Evolutionary conservation across 2,329 filamentous ascomycete species (phyloP), one percentile per base, ranked within the genome.

Genomic region (Pestalotiopsis sp.): DNA sequence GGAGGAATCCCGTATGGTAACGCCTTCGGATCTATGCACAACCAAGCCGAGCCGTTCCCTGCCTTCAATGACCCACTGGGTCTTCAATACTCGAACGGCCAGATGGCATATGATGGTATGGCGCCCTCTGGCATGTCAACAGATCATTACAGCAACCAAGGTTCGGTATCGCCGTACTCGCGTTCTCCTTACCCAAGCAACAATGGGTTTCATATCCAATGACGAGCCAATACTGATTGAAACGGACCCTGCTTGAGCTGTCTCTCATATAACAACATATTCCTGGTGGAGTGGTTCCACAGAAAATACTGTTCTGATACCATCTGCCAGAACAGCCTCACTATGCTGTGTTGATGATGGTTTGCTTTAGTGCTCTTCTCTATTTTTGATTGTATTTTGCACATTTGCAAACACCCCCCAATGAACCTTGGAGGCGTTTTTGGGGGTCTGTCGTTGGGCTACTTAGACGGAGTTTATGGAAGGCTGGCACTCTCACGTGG

Each of bases 131-230:
- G 73, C 40, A 75, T 76, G 64, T 75, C 77, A 25, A 73, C 74
- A 17, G 75, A 80, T 23, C 81, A 80, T 40, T 85, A 78, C 67
- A 78, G 78, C 25, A 79, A 78, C 20, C 80, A 80, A 45, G 82
- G 83, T 6, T 84, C 82, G 2, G 78, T 79, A 13, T 84, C 83
- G 41, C 82, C 83, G 0, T 85, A 80, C 69, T 73, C 75, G 2
- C 81, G 79, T 58, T 84, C 83, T 11, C 83, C 83, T 4, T 78
- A 82, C 58, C 80, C 77, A 68, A 77, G 75, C 13, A 79, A 80
- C 56, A 75, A 73, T 1, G 73, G 75, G 20, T 83, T 82, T 71
- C 83, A 82, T 23, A 45, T 20, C 17, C 20, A 57, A 45, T 66
- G 20, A 58, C 11, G 11, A 14, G 40, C 38, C 7, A 68, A 73